Evolutionary conservation across 805 yeast genomes (phyloP), one percentile per base, ranked within the genome.

Genomic region (Teunomyces funiuensis): DNA sequence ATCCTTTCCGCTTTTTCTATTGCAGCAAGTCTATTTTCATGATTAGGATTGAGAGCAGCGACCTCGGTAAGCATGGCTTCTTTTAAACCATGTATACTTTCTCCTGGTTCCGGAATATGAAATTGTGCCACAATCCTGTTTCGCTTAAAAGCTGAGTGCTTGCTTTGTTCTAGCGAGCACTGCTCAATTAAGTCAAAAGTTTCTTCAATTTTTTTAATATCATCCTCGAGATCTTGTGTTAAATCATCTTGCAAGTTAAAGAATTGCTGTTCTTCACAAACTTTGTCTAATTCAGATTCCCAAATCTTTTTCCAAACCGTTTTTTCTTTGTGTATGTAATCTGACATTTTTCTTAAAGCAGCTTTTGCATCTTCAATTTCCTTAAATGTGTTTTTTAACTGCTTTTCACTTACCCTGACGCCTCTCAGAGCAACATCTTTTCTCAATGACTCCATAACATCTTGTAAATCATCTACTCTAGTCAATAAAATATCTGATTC

Each of bases 381-480:
- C 49, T 79, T 79, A 6, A 73, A 56, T 1, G 91, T 84, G 15
- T 73, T 65, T 15, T 75, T 80, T 18, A 93, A 63, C 53, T 90
- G 95, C 49, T 84, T 80, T 39, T 75, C 80, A 0, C 88, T 67
- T 11, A 96, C 89, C 27, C 88, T 76, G 0, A 89, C 89, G 15
- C 97, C 96, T 47, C 97, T 76, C 45, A 82, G 84, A 0, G 96
- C 95, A 10, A 93, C 96, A 63, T 90, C 98, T 51, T 88, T 82
- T 41, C 97, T 73, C 41, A 91, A 67, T 0, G 87, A 87, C 56
- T 93, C 99, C 58, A 93, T 86, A 7, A 86, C 63, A 62, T 93
- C 99, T 57, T 90, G 97, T 14, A 93, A 67, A 50, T 88, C 97
- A 59, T 93, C 99, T 4, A 91, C 91, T 47, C 75, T 78, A 0